Percentiles rank a stretch among this genome's conserved stretches.
phyloP scores from a whole-genome alignment of 805 yeast species.

The Hanseniaspora vineae region DNA sequence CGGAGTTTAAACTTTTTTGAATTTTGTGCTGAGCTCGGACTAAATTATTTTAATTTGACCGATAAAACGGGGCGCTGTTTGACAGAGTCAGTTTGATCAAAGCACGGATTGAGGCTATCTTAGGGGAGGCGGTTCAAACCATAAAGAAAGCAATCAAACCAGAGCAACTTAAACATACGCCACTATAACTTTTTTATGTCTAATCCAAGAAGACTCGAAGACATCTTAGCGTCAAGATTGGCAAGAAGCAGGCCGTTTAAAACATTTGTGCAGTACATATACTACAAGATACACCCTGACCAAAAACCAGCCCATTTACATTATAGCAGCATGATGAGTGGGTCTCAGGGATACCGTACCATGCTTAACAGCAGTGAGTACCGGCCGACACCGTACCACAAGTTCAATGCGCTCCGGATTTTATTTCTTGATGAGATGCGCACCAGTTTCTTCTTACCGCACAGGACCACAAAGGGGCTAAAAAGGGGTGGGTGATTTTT shows the following conservation, averaged over 20 bases:
- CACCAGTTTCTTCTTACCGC: constrained; percentile 34
- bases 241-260: neutral
- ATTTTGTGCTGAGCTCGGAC: too few species aligned
- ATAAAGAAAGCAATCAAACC: too few species aligned
- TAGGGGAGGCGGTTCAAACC: neutral
- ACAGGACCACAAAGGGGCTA: neutral
- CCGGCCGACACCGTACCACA: constrained; percentile 42
- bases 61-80: neutral
- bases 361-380: constrained; percentile 11
- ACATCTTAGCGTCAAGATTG: neutral
- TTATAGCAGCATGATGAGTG: neutral
- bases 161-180: too few species aligned
- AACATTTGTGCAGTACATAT: neutral
- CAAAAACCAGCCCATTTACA: neutral
- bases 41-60: too few species aligned
- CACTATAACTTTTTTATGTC: neutral
- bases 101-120: neutral
- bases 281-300: neutral
- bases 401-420: constrained; percentile 44
- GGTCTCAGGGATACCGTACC: neutral
- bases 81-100: too few species aligned
- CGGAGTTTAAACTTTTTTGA: too few species aligned
- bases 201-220: neutral
- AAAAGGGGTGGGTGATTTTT: neutral
- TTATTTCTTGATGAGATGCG: constrained; percentile 52